Percentiles rank a stretch among this genome's conserved stretches.
These are phyloP conservation scores for Przewalskia tangutica DNA, from an alignment of 257 asterid species.

Conservation along the genomic window DNA sequence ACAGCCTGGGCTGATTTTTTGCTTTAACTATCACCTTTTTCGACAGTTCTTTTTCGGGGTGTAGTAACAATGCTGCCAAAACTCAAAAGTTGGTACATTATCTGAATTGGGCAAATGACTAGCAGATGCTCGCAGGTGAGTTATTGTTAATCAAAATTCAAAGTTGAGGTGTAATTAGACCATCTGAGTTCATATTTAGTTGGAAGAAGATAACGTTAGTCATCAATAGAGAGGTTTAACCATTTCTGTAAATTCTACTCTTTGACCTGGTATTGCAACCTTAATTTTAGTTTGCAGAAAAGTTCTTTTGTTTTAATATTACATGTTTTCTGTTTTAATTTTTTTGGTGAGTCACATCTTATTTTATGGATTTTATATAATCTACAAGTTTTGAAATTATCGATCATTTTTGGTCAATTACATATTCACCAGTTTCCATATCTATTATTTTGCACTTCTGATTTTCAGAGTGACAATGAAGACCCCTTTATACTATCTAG, in stretches of 20 bases:
- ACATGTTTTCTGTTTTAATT: neutral
- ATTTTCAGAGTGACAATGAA: neutral
- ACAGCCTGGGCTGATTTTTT: conserved; percentile 4
- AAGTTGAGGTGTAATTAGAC: neutral
- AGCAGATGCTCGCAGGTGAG: neutral
- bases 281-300: neutral
- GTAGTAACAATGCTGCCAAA: neutral
- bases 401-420: neutral
- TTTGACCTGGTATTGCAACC: neutral
- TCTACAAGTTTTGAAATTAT: neutral
- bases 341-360: neutral
- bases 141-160: conserved; percentile 1
- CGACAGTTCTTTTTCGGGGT: conserved; percentile 5
- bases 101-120: neutral
- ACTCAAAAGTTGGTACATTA: neutral
- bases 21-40: neutral
- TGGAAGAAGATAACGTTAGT: neutral
- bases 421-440: neutral
- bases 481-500: neutral
- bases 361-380: neutral
- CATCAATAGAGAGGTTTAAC: neutral
- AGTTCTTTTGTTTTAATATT: neutral
- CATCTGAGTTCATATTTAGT: neutral
- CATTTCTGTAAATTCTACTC: neutral
- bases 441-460: neutral